phyloP scores from a whole-genome alignment of 345 rosid genomes.

The Luvunga scandens region DNA sequence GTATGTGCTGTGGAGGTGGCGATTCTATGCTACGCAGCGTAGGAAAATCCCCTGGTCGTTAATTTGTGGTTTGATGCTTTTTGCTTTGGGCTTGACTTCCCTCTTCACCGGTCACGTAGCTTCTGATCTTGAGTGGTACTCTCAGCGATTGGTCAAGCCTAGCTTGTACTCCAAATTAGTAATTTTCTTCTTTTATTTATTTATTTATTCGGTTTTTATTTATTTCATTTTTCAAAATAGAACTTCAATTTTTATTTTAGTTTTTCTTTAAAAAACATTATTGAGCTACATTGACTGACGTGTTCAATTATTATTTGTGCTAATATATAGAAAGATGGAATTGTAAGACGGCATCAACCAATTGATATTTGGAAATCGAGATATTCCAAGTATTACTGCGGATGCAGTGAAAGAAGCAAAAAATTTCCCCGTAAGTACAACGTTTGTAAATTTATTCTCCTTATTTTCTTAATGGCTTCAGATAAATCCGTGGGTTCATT shows the following conservation, averaged over 20 bases:
- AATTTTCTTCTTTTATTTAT: conserved; percentile 2
- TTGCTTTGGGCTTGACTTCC: conserved; percentile 81
- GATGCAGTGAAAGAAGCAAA: conserved; percentile 82
- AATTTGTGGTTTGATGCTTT: conserved; percentile 83
- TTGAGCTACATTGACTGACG: neutral
- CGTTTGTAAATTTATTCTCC: neutral
- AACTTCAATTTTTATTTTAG: neutral
- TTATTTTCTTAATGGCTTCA: too few species aligned
- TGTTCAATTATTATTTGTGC: neutral
- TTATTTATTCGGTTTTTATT: neutral
- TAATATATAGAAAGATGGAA: conserved; percentile 42
- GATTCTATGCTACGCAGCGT: conserved; percentile 42
- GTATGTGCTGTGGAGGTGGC: conserved; percentile 40
- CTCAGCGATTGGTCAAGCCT: conserved; percentile 66
- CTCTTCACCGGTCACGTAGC: conserved; percentile 92
- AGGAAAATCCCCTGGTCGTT: conserved; percentile 58
- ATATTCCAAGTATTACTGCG: conserved; percentile 54
- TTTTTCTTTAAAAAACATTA: neutral
- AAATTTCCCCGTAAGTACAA: conserved; percentile 60
- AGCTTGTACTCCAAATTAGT: conserved; percentile 60
- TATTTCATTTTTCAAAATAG: neutral
- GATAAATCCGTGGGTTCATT: too few species aligned
- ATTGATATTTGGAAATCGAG: conserved; percentile 93
- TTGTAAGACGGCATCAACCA: conserved; percentile 36
- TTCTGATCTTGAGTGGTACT: conserved; percentile 95